These are phyloP conservation scores for Suhomyces kilbournensis DNA, from an alignment of 805 yeast species.

Conservation along the genomic window DNA sequence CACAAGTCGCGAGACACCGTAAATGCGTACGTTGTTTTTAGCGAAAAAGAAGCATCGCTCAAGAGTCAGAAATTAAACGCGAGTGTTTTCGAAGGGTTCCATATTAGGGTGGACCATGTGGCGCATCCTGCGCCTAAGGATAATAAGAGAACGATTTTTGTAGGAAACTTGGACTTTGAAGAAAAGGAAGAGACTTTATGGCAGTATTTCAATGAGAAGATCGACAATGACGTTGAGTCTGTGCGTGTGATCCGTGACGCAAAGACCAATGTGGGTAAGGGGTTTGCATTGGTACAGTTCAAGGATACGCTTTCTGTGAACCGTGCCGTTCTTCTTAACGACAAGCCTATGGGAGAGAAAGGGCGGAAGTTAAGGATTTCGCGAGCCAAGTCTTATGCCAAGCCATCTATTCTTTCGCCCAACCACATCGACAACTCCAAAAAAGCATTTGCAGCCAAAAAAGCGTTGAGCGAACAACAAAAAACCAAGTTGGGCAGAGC, in stretches of 20 bases:
- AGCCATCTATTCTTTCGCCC: conserved; percentile 44
- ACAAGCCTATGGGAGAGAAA: conserved; percentile 49
- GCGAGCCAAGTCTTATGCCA: conserved; percentile 46
- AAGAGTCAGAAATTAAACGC: conserved; percentile 61
- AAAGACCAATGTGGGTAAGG: conserved; percentile 93
- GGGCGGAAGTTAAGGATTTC: conserved; percentile 71
- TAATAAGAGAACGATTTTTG: conserved; percentile 78
- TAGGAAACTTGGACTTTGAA: conserved; percentile 92
- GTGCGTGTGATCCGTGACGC: conserved; percentile 90
- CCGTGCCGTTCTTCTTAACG: conserved; percentile 77
- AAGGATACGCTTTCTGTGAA: conserved; percentile 67
- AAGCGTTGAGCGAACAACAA: conserved; percentile 56
- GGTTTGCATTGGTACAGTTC: conserved; percentile 95
- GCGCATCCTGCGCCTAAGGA: conserved; percentile 87
- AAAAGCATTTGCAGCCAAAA: conserved; percentile 21
- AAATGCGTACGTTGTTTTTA: conserved; percentile 85
- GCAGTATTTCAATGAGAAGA: conserved; percentile 61
- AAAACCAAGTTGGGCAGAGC: conserved; percentile 82
- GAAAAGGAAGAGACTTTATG: conserved; percentile 88
- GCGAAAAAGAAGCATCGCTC: conserved; percentile 46
- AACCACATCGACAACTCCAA: conserved; percentile 38
- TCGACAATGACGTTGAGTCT: conserved; percentile 62
- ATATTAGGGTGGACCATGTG: conserved; percentile 88
- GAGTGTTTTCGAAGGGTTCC: conserved; percentile 62
- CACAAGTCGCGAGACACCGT: conserved; percentile 76